Base-by-base conservation (phyloP, 176 grass and related monocot species). In the Triticum timopheevii region DNA sequence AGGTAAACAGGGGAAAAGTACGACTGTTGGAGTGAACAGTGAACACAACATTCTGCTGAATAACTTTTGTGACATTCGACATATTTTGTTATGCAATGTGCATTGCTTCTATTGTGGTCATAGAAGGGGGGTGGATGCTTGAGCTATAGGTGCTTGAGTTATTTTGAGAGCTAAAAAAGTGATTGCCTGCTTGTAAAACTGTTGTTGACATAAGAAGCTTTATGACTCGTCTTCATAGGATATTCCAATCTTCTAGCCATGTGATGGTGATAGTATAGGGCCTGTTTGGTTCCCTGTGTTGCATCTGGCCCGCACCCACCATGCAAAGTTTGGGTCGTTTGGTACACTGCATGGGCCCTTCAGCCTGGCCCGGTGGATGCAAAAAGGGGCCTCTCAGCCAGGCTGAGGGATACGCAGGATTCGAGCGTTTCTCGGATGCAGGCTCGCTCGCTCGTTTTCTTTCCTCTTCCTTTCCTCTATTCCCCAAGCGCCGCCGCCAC, bases 161-260 rank as follows among this genome's bases (percentile, higher is more conserved):
- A 25, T 74, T 66, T 12, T 36, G 54, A 66, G 23, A 76, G 19
- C 35, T 81, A 10, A 47, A 35, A 50, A 50, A 52, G 40, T 80
- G 25, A 79, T 45, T 35, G 11, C 8, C n/a, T 80, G 24, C 4
- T 59, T 28, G n/a, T 20, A 34, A 67, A 25, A 31, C 10, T 58
- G 19, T 56, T 58, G 28, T 58, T 19, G n/a, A 61, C 33, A 75
- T 23, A 45, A 64, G 22, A 40, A 63, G 23, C 35, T 73, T 24
- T 61, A 45, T 78, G 20, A 27, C 12, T 77, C 44, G 23, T 68
- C 45, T 58, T 69, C 23, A 8, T 65, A 84, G 40, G 30, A 28
- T 80, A 31, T 79, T 84, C 22, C 22, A 73, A 20, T 80, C 61
- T 84, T 72, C 15, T 62, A 73, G 20, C 22, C 36, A 16, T 88